Base-by-base conservation (phyloP, 1,284 basidiomycete species). In the Agroathelia rolfsii region DNA sequence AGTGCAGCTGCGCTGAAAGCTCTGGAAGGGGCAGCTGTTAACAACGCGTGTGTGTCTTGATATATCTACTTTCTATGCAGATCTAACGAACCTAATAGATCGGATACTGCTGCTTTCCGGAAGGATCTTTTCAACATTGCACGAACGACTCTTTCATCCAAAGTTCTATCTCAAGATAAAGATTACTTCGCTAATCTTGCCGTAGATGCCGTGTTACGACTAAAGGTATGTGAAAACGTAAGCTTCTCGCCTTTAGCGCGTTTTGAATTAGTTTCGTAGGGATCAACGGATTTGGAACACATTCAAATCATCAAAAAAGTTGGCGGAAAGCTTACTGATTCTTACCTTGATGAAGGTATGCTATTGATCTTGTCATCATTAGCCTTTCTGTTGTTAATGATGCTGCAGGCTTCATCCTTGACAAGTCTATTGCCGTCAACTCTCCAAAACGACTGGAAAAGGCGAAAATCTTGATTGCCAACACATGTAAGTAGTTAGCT, bases 271-370 rank as follows among this genome's bases (percentile, higher is more conserved):
- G 6, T 13, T 18, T 21, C 9, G n/a, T 44, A 88, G 82, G 92
- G 92, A 17, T 94, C 89, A 22, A 94, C 89, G 36, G 86, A 98
- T 62, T 67, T 99, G 16, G 95, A 99, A 48, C 93, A 98, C 56
- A 97, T 99, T 45, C 95, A 99, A 61, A 86, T 98, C 59, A 99
- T 98, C 68, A 99, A 99, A 70, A 97, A 97, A 63, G 86, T 89
- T 22, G 95, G 95, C 38, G 95, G 95, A 39, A 98, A 98, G 63
- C 73, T 99, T 42, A 95, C 92, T 5, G 94, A 98, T 52, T 95
- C 89, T 11, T 99, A 98, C 65, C 77, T 99, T 28, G 93, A 96
- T 52, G 94, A 98, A 65, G 93, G 86, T 79, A 43, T 10, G 62
- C 47, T 21, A 23, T 5, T 14, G 15, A 11, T 18, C 11, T 15